A percentile compares a stretch with the other conserved stretches of the same genome.
These are phyloP conservation scores for Heritiera littoralis DNA, from an alignment of 345 rosid species.

Conservation along the genomic window DNA sequence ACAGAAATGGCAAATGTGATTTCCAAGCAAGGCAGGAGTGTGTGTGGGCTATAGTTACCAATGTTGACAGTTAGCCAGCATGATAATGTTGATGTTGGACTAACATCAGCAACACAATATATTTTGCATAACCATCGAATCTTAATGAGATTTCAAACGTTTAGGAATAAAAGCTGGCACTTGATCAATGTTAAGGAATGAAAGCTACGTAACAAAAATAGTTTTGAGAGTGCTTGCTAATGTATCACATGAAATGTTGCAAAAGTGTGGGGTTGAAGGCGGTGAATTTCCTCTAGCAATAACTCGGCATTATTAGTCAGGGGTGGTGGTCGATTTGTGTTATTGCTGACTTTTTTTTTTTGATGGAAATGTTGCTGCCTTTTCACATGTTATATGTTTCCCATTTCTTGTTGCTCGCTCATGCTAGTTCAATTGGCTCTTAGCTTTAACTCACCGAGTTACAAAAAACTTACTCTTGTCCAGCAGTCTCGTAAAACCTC, in stretches of 20 bases:
- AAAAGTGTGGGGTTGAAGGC: neutral
- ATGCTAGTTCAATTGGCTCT: neutral
- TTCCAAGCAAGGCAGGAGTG: neutral
- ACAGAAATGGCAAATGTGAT: neutral
- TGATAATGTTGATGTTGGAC: neutral
- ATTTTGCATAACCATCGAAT: neutral
- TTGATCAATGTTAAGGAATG: neutral
- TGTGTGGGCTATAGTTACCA: neutral
- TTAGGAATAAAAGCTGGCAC: neutral
- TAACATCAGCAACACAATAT: neutral
- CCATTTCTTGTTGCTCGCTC: neutral
- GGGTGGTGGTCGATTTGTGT: neutral
- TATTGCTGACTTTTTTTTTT: neutral
- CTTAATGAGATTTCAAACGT: neutral
- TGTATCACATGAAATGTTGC: neutral
- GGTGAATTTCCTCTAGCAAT: neutral
- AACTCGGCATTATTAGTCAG: neutral
- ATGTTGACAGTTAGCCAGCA: neutral
- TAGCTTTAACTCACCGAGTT: neutral
- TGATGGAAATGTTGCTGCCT: neutral
- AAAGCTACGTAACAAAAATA: neutral
- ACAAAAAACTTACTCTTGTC: neutral
- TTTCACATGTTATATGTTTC: neutral
- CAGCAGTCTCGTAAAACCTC: neutral
- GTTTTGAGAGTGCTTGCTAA: neutral